Conservation (phyloP, 495 filamentous ascomycete genomes). For the Penicillium malachiteum region DNA sequence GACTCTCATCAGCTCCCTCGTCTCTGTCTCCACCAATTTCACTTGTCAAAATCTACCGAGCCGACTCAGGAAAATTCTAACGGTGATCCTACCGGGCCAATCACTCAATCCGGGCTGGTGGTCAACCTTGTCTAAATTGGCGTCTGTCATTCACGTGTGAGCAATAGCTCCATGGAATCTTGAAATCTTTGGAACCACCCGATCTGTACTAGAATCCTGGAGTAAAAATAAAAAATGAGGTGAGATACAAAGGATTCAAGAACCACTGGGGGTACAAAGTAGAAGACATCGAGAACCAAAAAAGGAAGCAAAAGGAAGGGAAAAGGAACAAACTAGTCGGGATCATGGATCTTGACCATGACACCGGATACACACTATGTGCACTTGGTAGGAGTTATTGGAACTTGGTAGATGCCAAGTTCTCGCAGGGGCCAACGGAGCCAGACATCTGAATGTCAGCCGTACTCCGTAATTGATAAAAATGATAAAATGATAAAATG, state of each 20-base stretch:
- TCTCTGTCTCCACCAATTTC: conserved; percentile 3
- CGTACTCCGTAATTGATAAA: too few relatives aligned
- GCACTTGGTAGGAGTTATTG: neutral
- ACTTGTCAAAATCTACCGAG: conserved; percentile 16
- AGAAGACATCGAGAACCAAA: too few relatives aligned
- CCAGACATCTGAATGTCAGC: too few relatives aligned
- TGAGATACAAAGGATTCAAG: neutral
- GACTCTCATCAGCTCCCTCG: neutral
- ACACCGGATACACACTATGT: neutral
- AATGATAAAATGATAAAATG: too few relatives aligned
- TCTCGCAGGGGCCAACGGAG: neutral
- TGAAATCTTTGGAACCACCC: neutral
- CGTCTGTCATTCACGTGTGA: conserved; percentile 15
- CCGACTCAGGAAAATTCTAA: conserved; percentile 9
- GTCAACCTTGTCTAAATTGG: conserved; percentile 17
- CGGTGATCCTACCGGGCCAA: conserved; percentile 14
- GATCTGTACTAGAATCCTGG: neutral
- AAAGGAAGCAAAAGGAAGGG: too few relatives aligned
- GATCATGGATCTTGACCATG: conserved; percentile 4
- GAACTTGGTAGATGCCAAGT: too few relatives aligned
- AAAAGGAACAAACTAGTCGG: neutral
- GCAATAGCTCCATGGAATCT: neutral
- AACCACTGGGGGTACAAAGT: neutral
- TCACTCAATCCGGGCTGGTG: conserved; percentile 12
- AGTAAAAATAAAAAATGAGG: neutral